Evolutionary conservation across 139 green algal genomes (phyloP).

Genomic region (Asterochloris erici): DNA sequence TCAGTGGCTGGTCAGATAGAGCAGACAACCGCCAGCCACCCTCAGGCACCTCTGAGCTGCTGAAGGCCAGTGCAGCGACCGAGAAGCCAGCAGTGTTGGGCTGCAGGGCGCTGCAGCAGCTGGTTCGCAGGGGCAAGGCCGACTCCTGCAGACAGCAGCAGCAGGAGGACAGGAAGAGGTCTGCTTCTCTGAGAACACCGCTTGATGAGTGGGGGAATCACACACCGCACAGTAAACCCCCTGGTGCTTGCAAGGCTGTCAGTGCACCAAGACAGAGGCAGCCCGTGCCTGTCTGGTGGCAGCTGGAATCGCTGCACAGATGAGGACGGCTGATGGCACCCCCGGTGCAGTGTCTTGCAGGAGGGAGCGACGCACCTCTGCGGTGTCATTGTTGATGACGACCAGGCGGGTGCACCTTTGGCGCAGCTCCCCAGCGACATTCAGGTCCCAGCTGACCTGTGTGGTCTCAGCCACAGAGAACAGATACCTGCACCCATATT

Average conservation of each 20-base stretch:
- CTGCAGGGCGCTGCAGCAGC: not conserved
- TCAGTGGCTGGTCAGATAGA: conserved; percentile 5
- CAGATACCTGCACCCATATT: not conserved
- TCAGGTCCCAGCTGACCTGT: not conserved
- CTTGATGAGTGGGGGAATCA: not conserved
- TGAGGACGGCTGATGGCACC: not conserved
- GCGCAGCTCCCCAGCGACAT: not conserved
- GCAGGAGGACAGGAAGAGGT: not conserved
- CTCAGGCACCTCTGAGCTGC: not conserved
- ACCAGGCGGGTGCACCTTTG: not conserved
- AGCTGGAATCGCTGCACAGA: no score
- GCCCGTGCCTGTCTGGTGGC: not conserved
- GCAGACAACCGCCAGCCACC: not conserved
- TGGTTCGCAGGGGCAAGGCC: not conserved
- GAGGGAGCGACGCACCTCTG: not conserved
- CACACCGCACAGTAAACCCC: not conserved
- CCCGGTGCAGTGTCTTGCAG: not conserved
- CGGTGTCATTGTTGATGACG: conserved; percentile 13
- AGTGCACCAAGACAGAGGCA: not conserved
- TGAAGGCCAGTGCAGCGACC: not conserved
- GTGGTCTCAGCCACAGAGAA: not conserved
- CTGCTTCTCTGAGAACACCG: not conserved
- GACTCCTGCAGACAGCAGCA: not conserved
- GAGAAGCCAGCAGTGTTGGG: conserved; percentile 13
- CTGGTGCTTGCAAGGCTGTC: not conserved